phyloP scores from a whole-genome alignment of 495 filamentous ascomycete species.

The Chaetomium cochliodes region DNA sequence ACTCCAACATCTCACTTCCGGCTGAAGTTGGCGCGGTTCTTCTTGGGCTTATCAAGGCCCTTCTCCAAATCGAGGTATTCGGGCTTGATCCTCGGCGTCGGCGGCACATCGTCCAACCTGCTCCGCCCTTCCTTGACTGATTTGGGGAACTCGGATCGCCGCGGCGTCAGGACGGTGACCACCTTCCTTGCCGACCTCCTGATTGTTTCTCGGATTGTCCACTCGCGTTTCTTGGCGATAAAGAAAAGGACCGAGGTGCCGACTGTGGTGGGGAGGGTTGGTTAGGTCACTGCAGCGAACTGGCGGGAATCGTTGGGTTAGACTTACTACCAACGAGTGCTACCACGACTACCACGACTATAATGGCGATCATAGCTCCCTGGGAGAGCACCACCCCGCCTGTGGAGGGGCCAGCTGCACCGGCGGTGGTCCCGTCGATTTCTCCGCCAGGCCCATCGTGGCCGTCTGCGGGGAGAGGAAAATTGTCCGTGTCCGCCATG shows the following conservation, averaged over 20 bases:
- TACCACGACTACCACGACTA: slow-evolving; percentile 58
- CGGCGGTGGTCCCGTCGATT: slow-evolving; percentile 47
- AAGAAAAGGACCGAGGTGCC: slow-evolving; percentile 51
- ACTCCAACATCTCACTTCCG: slow-evolving; percentile 24
- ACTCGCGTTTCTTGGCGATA: slow-evolving; percentile 57
- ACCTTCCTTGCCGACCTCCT: slow-evolving; percentile 54
- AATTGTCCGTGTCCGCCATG: slow-evolving; percentile 22
- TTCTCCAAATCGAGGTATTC: slow-evolving; percentile 52
- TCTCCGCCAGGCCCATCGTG: slow-evolving; percentile 26
- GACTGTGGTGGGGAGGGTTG: slow-evolving; percentile 34
- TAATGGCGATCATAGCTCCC: slow-evolving; percentile 61
- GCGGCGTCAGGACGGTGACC: slow-evolving; percentile 53
- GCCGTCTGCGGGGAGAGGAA: slow-evolving; percentile 43
- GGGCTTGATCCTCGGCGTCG: slow-evolving; percentile 47
- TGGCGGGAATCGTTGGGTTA: background rate
- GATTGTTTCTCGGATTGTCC: slow-evolving; percentile 54
- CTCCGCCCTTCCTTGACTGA: slow-evolving; percentile 48
- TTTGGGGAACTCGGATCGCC: slow-evolving; percentile 54
- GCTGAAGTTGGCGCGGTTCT: slow-evolving; percentile 41
- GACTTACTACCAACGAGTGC: slow-evolving; percentile 56
- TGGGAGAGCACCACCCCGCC: slow-evolving; percentile 54
- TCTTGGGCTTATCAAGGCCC: slow-evolving; percentile 40
- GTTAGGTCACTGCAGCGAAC: background rate
- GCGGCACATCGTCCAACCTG: slow-evolving; percentile 51
- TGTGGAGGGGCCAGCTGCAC: slow-evolving; percentile 53